These are phyloP conservation scores for Lunularia cruciata DNA, from an alignment of 225 moss, liverwort and hornwort genomes.

Conservation along the genomic window DNA sequence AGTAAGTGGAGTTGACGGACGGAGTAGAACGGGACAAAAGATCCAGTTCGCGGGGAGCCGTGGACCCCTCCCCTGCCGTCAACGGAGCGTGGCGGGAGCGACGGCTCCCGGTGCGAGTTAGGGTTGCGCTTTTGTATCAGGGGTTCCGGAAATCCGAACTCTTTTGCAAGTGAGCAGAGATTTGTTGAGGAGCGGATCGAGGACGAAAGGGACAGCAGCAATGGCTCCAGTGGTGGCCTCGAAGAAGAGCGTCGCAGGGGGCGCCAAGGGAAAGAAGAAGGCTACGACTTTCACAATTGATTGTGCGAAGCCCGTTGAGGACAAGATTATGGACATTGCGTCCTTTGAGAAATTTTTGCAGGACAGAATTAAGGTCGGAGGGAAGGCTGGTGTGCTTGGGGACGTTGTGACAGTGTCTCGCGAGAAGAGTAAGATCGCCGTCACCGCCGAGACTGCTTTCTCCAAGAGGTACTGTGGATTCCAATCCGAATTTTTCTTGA, in stretches of 20 bases:
- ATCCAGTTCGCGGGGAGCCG: too few relatives aligned
- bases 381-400: constrained; percentile 81
- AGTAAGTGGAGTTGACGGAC: too few relatives aligned
- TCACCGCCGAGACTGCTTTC: constrained; percentile 75
- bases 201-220: background rate
- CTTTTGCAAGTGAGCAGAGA: too few relatives aligned
- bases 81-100: too few relatives aligned
- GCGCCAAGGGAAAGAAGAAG: constrained; percentile 74
- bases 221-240: constrained; percentile 24
- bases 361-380: constrained; percentile 84
- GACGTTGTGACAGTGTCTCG: constrained; percentile 58
- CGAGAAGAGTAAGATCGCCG: constrained; percentile 86
- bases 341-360: constrained; percentile 84
- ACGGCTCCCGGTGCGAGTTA: too few relatives aligned
- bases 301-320: constrained; percentile 85
- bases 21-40: too few relatives aligned
- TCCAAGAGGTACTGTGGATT: constrained; percentile 73
- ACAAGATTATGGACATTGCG: constrained; percentile 92
- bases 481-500: background rate
- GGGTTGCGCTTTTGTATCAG: too few relatives aligned
- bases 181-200: too few relatives aligned
- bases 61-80: too few relatives aligned
- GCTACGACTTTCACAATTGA: constrained; percentile 78
- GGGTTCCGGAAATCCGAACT: too few relatives aligned
- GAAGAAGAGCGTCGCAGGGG: constrained; percentile 21